A percentile compares a stretch with the other conserved stretches of the same genome.
These are phyloP conservation scores for Aspergillus carlsbadensis DNA, from an alignment of 495 filamentous ascomycete genomes.

Conservation along the genomic window DNA sequence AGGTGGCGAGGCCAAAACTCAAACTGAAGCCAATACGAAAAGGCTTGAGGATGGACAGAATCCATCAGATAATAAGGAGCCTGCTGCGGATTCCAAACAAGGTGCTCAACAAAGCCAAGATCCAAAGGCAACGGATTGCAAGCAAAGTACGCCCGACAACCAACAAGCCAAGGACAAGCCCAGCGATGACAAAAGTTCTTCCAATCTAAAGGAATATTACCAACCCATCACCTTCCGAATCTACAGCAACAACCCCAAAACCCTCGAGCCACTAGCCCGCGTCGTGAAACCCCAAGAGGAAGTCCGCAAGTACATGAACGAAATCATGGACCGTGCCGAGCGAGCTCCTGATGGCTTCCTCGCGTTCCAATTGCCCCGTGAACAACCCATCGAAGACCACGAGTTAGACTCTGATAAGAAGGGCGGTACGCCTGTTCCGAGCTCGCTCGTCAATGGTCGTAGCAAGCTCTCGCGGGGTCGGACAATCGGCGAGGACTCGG, in stretches of 20 bases:
- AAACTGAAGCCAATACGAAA: conserved; percentile 16
- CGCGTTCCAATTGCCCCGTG: conserved; percentile 62
- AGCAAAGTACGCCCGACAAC: neutral
- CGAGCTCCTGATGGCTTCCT: conserved; percentile 67
- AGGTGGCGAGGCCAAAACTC: conserved; percentile 22
- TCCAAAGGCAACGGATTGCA: neutral
- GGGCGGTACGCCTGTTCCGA: conserved; percentile 26
- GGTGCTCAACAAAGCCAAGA: conserved; percentile 8
- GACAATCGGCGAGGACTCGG: conserved; percentile 36
- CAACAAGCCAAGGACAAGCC: conserved; percentile 2
- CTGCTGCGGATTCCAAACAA: conserved; percentile 14
- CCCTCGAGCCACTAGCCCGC: conserved; percentile 70
- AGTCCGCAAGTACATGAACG: conserved; percentile 78
- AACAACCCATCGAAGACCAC: conserved; percentile 28
- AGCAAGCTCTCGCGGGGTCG: conserved; percentile 29
- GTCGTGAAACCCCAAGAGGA: conserved; percentile 79
- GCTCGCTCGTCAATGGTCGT: conserved; percentile 14
- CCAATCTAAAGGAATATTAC: conserved; percentile 70
- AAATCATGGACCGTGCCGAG: conserved; percentile 73
- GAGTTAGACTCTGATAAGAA: conserved; percentile 25
- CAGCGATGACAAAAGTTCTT: conserved; percentile 18
- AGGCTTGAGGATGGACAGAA: no score
- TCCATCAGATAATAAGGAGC: neutral
- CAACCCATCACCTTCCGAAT: conserved; percentile 86
- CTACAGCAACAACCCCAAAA: conserved; percentile 56